Conservation (phyloP, 371 early-diverging fungal species). For the Mortierella sp. region DNA sequence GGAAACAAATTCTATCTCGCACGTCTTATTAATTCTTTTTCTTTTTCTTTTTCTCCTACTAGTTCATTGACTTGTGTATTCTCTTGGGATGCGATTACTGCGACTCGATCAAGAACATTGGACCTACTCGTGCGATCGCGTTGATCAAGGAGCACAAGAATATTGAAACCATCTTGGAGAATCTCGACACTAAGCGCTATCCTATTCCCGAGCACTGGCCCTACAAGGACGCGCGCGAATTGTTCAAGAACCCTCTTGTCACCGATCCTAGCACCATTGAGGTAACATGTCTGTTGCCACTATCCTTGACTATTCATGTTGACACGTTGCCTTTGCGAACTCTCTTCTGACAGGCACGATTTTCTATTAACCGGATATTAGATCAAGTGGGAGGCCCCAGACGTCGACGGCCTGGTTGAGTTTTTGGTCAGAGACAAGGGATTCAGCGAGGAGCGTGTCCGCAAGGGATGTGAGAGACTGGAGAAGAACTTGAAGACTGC, state of each 20-base stretch:
- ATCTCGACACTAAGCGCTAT: constrained; percentile 82
- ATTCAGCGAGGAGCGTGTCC: constrained; percentile 97
- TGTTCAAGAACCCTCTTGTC: constrained; percentile 92
- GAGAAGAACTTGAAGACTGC: constrained; percentile 79
- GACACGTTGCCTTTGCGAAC: neutral
- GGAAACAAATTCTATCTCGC: neutral
- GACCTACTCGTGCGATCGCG: constrained; percentile 92
- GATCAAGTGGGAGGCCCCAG: constrained; percentile 91
- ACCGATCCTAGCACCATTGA: constrained; percentile 75
- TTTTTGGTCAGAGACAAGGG: constrained; percentile 97
- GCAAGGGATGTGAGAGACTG: constrained; percentile 87
- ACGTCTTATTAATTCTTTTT: neutral
- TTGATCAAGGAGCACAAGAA: constrained; percentile 91
- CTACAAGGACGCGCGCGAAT: constrained; percentile 91
- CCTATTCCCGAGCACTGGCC: constrained; percentile 92
- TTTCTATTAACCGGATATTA: constrained; percentile 29
- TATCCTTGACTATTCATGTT: neutral
- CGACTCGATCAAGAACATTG: constrained; percentile 96
- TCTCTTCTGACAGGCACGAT: too few relatives aligned
- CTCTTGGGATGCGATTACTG: constrained; percentile 99
- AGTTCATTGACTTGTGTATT: constrained; percentile 99
- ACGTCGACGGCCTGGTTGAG: constrained; percentile 91
- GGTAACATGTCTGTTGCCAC: constrained; percentile 35
- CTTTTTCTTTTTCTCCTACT: neutral
- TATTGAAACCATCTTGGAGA: constrained; percentile 90